Evolutionary conservation across 306 rosid genomes (phyloP).

Genomic region (Rubus parviflorus): DNA sequence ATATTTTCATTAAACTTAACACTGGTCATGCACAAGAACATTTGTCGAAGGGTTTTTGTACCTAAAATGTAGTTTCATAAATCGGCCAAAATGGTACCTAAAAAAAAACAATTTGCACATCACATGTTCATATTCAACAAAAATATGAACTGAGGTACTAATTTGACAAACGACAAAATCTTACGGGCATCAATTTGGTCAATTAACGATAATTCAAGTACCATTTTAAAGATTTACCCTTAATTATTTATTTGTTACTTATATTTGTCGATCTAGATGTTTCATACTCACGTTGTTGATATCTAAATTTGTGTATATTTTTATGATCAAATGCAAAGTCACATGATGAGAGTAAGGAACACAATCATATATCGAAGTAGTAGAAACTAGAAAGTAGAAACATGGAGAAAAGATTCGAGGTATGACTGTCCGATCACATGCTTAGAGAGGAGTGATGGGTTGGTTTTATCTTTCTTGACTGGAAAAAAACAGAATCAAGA

Average conservation of each 20-base stretch:
- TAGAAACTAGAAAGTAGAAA: neutral
- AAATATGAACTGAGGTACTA: neutral
- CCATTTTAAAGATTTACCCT: neutral
- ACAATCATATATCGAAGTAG: neutral
- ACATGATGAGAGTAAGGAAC: neutral
- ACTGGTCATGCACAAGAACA: no score
- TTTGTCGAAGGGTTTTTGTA: no score
- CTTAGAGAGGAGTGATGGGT: neutral
- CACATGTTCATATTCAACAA: neutral
- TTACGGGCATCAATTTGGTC: neutral
- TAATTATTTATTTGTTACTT: no score
- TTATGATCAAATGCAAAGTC: neutral
- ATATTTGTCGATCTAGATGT: no score
- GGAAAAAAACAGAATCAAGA: neutral
- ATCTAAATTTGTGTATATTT: neutral
- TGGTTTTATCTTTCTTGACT: neutral
- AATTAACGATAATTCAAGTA: neutral
- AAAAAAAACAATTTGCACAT: neutral
- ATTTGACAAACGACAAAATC: neutral
- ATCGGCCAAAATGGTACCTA: neutral
- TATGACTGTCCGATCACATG: neutral
- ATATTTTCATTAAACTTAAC: no score
- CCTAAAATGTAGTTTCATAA: no score
- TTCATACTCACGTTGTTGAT: neutral
- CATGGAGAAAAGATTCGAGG: neutral